Evolutionary conservation across 768 basidiomycete genomes (phyloP), one percentile per base, ranked within the genome.

Genomic region (Neoboletus subvelutipes): DNA sequence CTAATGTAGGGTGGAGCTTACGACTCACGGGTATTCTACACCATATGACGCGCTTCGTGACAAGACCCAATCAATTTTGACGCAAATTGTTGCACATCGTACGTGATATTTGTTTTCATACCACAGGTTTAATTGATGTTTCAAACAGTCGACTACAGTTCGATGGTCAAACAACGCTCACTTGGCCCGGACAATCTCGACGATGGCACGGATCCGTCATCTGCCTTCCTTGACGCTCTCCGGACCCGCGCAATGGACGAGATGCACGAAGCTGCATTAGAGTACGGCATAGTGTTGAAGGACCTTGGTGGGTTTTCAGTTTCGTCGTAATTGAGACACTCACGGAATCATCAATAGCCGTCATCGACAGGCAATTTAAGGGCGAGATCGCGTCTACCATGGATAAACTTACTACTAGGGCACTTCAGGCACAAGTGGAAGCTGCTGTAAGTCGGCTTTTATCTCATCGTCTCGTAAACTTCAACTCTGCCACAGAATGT

Each of bases 311-410:
- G 6, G 78, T 66, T 31, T 47, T 17, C 36, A 26, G 12, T 33
- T 22, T 47, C 12, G n/a, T 34, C 12, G 11, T 24, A 31, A 33
- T 34, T 18, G n/a, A 24, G 15, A 29, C 29, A 50, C 59, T 54
- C 29, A 69, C 51, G 1, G 29, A 31, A 40, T 28, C n/a, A 28
- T 62, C 61, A 20, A 54, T 55, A 86, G 91, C 90, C 53, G 91
- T 93, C 53, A 92, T 92, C 56, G 90, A 92, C 67, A 78, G 91
- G 31, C 87, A 92, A 63, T 93, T 93, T 78, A 92, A 93, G 76
- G 90, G 90, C 56, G 90, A 93, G 66, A 91, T 92, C 61, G 91
- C 89, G 1, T 75, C 80, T 28, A 90, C 89, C 1, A 92, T 92
- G 90, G 87, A 92, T 66, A 89, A 90, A 67, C 77, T 92, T 52